phyloP scores from a whole-genome alignment of 148 eudicot genomes.

The Chenopodium suecicum region DNA sequence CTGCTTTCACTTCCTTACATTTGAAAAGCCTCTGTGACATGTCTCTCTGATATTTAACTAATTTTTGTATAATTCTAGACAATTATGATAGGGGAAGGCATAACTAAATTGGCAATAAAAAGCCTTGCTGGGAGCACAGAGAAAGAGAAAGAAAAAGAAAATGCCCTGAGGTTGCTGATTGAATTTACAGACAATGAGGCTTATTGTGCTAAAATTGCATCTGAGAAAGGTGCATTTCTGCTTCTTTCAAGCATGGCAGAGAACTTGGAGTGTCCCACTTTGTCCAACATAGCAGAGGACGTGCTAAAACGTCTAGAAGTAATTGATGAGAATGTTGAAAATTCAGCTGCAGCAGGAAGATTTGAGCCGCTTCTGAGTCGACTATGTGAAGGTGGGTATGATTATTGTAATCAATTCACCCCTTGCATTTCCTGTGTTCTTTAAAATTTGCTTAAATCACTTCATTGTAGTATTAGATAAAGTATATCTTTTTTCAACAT shows the following conservation, averaged over 20 bases:
- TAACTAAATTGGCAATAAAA: constrained; percentile 53
- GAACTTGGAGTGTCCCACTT: constrained; percentile 52
- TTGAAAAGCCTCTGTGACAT: not conserved
- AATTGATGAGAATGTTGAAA: constrained; percentile 53
- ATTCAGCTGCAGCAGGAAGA: constrained; percentile 64
- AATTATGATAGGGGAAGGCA: constrained; percentile 55
- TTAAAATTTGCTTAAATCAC: not conserved
- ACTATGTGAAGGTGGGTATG: constrained; percentile 49
- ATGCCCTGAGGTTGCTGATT: constrained; percentile 55
- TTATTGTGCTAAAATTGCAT: constrained; percentile 55
- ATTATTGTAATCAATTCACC: not conserved
- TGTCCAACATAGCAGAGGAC: constrained; percentile 59
- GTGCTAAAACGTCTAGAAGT: constrained; percentile 47
- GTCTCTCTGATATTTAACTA: not conserved
- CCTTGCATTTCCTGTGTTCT: not conserved
- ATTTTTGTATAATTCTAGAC: constrained; percentile 29
- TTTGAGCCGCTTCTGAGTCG: constrained; percentile 56
- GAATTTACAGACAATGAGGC: constrained; percentile 49
- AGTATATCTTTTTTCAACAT: not conserved
- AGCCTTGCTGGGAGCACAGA: constrained; percentile 58
- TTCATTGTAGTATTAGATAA: not conserved
- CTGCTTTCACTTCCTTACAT: not conserved
- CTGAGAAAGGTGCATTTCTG: constrained; percentile 67
- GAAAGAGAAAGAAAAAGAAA: constrained; percentile 56
- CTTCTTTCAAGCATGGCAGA: constrained; percentile 65